Conservation (phyloP, 352 stramenopile species). For the Phytophthora citrophthora region DNA sequence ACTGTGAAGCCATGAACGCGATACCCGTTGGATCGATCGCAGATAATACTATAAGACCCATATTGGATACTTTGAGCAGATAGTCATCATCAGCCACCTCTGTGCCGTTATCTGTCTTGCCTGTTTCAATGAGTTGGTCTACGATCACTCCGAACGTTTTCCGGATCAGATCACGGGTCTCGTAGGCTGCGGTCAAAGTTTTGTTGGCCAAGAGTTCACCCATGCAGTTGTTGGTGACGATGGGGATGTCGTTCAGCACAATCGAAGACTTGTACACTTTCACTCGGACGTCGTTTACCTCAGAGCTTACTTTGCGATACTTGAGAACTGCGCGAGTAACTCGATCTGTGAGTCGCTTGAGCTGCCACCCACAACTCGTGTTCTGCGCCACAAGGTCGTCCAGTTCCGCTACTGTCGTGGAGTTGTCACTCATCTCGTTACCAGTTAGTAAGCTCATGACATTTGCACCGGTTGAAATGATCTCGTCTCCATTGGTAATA, state of each 20-base stretch:
- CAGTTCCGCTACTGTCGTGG: constrained; percentile 18
- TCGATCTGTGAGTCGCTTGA: constrained; percentile 33
- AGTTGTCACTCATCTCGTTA: constrained; percentile 4
- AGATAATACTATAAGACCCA: constrained; percentile 28
- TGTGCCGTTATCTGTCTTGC: constrained; percentile 24
- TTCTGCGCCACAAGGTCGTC: constrained; percentile 20
- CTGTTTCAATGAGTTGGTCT: constrained; percentile 6
- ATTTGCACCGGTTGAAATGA: constrained; percentile 28
- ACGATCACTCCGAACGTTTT: no score
- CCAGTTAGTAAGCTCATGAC: constrained; percentile 30
- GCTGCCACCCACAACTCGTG: constrained; percentile 28
- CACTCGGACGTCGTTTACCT: constrained; percentile 26
- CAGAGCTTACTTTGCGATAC: no score
- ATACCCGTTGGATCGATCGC: constrained; percentile 49
- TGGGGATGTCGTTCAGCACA: constrained; percentile 36
- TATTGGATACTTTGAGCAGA: constrained; percentile 34
- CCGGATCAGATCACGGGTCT: constrained; percentile 5
- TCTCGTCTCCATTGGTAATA: constrained; percentile 27
- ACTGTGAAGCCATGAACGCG: constrained; percentile 50
- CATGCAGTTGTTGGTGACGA: constrained; percentile 43
- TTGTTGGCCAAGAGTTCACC: constrained; percentile 20
- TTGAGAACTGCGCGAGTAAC: constrained; percentile 23
- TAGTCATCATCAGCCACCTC: constrained; percentile 38
- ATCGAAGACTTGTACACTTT: constrained; percentile 14
- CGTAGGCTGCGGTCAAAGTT: constrained; percentile 11